Evolutionary conservation across 306 rosid species (phyloP).

Genomic region (Ormosia semicastrata): DNA sequence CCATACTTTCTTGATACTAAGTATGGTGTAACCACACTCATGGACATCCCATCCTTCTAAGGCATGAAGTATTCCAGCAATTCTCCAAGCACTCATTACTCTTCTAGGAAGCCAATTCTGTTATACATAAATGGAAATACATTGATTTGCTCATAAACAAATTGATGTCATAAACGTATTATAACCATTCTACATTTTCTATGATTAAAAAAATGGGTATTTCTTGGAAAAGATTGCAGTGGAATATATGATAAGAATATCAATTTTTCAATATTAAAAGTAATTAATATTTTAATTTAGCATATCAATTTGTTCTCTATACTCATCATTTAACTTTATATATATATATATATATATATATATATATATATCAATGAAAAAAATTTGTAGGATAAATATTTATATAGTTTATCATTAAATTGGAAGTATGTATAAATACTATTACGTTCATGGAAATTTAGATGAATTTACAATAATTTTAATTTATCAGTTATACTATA

Average conservation of each 20-base stretch:
- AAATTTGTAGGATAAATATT: too few species aligned
- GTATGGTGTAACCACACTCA: constrained; percentile 44
- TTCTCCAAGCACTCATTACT: constrained; percentile 69
- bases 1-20: constrained; percentile 40
- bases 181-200: background rate
- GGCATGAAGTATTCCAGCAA: constrained; percentile 58
- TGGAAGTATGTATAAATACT: too few species aligned
- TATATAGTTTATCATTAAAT: too few species aligned
- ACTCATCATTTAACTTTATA: too few species aligned
- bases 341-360: fast-evolving
- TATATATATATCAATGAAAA: too few species aligned
- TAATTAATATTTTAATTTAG: background rate
- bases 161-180: background rate
- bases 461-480: too few species aligned
- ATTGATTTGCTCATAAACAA: background rate
- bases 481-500: too few species aligned
- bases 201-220: background rate
- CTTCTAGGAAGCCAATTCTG: constrained; percentile 62
- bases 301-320: background rate
- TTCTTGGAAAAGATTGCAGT: background rate
- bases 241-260: background rate
- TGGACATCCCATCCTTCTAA: constrained; percentile 59
- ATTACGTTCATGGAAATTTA: too few species aligned
- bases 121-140: background rate
- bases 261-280: background rate